A percentile compares a stretch with the other conserved stretches of the same genome.
Evolutionary conservation across 768 basidiomycete genomes (phyloP).

Genomic region (Boletellus sp.): DNA sequence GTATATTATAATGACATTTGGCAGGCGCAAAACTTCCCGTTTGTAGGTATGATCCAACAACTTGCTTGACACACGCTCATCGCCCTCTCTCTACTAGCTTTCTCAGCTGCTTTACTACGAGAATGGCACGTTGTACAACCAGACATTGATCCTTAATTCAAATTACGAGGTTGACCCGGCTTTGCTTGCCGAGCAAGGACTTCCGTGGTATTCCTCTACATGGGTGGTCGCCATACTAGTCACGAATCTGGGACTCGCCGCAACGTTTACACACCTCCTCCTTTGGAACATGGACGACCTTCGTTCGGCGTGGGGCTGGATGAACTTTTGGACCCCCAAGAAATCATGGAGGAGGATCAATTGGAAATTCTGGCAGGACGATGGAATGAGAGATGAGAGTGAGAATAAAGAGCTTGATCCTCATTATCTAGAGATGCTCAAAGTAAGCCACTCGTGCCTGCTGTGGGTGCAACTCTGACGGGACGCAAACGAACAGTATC

Average conservation of each 20-base stretch:
- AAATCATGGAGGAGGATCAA: conserved; percentile 33
- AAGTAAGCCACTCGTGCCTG: conserved; percentile 20
- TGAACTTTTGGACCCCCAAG: conserved; percentile 6
- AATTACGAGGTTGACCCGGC: conserved; percentile 48
- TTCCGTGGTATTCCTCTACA: conserved; percentile 30
- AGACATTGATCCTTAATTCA: conserved; percentile 48
- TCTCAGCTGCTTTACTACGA: conserved; percentile 49
- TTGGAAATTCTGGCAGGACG: conserved; percentile 34
- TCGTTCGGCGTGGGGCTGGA: conserved; percentile 44
- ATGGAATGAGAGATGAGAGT: conserved; percentile 22
- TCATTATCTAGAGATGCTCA: conserved; percentile 51
- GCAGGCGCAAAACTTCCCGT: conserved; percentile 58
- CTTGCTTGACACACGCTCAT: neutral
- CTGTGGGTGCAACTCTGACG: conserved; percentile 8
- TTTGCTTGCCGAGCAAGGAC: conserved; percentile 42
- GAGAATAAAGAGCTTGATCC: conserved; percentile 45
- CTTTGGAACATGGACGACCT: conserved; percentile 55
- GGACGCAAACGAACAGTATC: conserved; percentile 23
- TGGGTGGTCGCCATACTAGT: conserved; percentile 21
- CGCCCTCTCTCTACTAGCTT: conserved; percentile 26
- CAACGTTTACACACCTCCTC: conserved; percentile 48
- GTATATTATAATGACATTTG: conserved; percentile 50
- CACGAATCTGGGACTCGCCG: conserved; percentile 32
- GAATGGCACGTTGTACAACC: conserved; percentile 51
- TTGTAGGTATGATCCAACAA: conserved; percentile 39